A percentile compares a stretch with the other conserved stretches of the same genome.
phyloP scores from a whole-genome alignment of 2,329 filamentous ascomycete genomes.

The Dothideomycetes sp. region DNA sequence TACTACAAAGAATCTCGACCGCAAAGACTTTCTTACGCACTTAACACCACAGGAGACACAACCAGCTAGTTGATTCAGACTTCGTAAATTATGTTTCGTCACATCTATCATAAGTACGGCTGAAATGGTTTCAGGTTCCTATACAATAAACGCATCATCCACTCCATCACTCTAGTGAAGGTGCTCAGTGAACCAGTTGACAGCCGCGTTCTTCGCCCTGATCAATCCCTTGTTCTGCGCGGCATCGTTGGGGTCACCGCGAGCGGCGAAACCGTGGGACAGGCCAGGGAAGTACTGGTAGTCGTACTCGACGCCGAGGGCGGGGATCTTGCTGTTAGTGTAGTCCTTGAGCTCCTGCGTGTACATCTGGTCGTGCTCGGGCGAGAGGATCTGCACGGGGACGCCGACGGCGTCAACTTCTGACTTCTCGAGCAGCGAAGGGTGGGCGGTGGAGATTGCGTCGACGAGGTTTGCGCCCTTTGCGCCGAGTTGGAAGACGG shows the following conservation, averaged over 20 bases:
- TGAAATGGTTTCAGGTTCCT: no score
- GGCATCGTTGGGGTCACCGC: slow-evolving; percentile 29
- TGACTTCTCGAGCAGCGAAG: slow-evolving; percentile 28
- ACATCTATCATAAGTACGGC: no score
- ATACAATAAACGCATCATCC: no score
- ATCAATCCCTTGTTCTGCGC: slow-evolving; percentile 35
- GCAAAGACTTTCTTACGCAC: no score
- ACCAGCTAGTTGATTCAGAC: no score
- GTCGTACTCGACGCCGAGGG: slow-evolving; percentile 31
- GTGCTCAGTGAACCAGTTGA: slow-evolving; percentile 10
- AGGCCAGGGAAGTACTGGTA: slow-evolving; percentile 43
- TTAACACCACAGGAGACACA: no score
- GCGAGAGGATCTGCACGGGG: slow-evolving; percentile 42
- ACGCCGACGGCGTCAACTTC: slow-evolving; percentile 38
- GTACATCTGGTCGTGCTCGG: slow-evolving; percentile 35
- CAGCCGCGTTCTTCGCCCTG: slow-evolving; percentile 28
- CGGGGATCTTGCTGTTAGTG: slow-evolving; percentile 28
- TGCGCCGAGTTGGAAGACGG: slow-evolving; percentile 34
- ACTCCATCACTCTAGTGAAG: no score
- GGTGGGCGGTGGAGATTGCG: slow-evolving; percentile 35
- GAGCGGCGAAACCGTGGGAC: slow-evolving; percentile 33
- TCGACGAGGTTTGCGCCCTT: slow-evolving; percentile 33
- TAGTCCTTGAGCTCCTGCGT: slow-evolving; percentile 36
- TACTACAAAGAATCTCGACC: no score
- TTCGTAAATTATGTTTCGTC: no score